phyloP scores from a whole-genome alignment of 352 stramenopile genomes.

The Albugo candida region DNA sequence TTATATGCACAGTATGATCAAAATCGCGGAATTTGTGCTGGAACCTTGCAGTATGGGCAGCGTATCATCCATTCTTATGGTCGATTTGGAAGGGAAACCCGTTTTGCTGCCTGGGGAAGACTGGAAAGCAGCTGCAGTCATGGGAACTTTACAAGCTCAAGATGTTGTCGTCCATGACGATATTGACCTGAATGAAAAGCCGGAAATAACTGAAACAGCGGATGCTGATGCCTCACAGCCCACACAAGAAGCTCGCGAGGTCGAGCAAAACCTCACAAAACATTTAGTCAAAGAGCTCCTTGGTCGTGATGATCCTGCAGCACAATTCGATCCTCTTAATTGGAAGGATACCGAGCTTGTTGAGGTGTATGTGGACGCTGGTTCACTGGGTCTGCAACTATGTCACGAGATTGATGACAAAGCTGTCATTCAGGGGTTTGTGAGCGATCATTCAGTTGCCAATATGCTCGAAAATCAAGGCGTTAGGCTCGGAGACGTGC shows the following conservation, averaged over 20 bases:
- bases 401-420: slow-evolving; percentile 30
- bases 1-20: slow-evolving; percentile 38
- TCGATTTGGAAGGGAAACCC: slow-evolving; percentile 22
- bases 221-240: not conserved
- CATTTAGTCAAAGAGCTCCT: not conserved
- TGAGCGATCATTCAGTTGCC: slow-evolving; percentile 23
- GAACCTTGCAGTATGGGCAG: slow-evolving; percentile 18
- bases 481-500: slow-evolving; percentile 16
- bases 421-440: slow-evolving; percentile 33
- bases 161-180: slow-evolving; percentile 1
- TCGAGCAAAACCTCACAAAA: not conserved
- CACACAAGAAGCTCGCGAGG: slow-evolving; percentile 3
- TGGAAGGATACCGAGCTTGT: slow-evolving; percentile 16
- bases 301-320: no score
- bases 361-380: slow-evolving; percentile 17
- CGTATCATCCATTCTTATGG: slow-evolving; percentile 43
- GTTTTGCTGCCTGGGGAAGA: slow-evolving; percentile 20
- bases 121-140: slow-evolving; percentile 8
- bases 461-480: slow-evolving; percentile 13
- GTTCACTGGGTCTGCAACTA: slow-evolving; percentile 37
- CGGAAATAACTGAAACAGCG: not conserved
- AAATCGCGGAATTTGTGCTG: slow-evolving; percentile 40
- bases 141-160: not conserved
- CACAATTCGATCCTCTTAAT: not conserved
- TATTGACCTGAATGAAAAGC: slow-evolving; percentile 1